Evolutionary conservation across 1,284 basidiomycete genomes (phyloP).

Genomic region (Thelephora terrestris): DNA sequence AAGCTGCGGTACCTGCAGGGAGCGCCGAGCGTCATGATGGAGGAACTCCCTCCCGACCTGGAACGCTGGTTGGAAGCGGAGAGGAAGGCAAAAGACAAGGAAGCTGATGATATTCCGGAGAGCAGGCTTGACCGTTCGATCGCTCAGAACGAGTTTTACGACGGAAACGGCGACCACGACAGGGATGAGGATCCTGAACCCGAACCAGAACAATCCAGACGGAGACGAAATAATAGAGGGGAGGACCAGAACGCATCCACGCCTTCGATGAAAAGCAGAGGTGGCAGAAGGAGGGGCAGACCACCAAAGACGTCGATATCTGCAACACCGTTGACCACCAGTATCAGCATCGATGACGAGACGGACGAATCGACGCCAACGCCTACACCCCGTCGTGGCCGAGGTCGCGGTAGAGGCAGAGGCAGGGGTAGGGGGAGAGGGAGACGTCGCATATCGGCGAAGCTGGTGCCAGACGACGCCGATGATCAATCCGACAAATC

Average conservation of each 20-base stretch:
- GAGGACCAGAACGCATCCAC: not conserved
- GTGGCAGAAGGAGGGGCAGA: constrained; percentile 16
- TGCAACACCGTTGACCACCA: constrained; percentile 6
- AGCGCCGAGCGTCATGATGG: constrained; percentile 93
- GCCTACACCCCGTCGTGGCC: constrained; percentile 8
- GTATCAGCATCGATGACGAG: constrained; percentile 13
- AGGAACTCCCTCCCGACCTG: constrained; percentile 91
- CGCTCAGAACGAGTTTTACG: constrained; percentile 60
- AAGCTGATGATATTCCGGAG: constrained; percentile 51
- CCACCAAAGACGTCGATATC: constrained; percentile 9
- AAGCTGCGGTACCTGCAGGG: constrained; percentile 91
- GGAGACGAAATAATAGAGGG: constrained; percentile 5
- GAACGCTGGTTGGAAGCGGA: constrained; percentile 74
- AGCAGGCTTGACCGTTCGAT: constrained; percentile 38
- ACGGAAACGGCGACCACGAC: constrained; percentile 63
- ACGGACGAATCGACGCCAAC: constrained; percentile 12
- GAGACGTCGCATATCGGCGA: not conserved
- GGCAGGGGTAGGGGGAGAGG: constrained; percentile 15
- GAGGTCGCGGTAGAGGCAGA: constrained; percentile 10
- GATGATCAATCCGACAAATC: no score
- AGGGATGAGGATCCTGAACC: constrained; percentile 14
- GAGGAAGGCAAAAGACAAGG: constrained; percentile 66
- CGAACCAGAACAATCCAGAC: not conserved
- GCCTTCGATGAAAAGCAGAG: constrained; percentile 19
- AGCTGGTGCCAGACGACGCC: no score